These are phyloP conservation scores for Cytospora paraplurivora DNA, from an alignment of 2,329 filamentous ascomycete genomes.

Conservation along the genomic window DNA sequence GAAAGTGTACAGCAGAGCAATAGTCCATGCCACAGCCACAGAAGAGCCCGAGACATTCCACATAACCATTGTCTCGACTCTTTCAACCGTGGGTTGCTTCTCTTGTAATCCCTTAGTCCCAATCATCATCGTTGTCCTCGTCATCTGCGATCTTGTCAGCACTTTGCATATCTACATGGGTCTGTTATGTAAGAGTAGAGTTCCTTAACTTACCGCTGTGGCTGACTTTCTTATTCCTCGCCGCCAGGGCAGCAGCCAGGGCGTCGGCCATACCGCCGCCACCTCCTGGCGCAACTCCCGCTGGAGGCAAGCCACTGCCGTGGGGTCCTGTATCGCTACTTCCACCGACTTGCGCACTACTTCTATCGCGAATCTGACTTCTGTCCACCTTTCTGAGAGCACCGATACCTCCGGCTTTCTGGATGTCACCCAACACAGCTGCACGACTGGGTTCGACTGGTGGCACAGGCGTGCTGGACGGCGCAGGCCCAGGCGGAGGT, in stretches of 20 bases:
- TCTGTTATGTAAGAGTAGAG: slow-evolving; percentile 10
- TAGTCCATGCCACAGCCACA: neutral
- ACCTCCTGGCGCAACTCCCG: slow-evolving; percentile 55
- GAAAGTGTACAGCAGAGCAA: slow-evolving; percentile 2
- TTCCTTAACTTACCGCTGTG: slow-evolving; percentile 76
- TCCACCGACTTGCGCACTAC: slow-evolving; percentile 59
- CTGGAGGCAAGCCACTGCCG: slow-evolving; percentile 54
- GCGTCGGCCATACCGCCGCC: slow-evolving; percentile 79
- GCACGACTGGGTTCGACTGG: slow-evolving; percentile 51
- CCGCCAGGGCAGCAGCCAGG: slow-evolving; percentile 73
- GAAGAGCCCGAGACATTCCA: neutral
- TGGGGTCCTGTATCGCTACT: slow-evolving; percentile 51
- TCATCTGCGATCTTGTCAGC: slow-evolving; percentile 60
- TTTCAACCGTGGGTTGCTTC: neutral
- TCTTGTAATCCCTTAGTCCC: slow-evolving; percentile 42
- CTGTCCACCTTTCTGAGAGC: slow-evolving; percentile 76
- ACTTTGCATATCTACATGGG: slow-evolving; percentile 14
- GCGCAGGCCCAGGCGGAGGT: slow-evolving; percentile 52
- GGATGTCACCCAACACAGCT: slow-evolving; percentile 71
- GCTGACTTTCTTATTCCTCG: slow-evolving; percentile 91
- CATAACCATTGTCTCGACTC: neutral
- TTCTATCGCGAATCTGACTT: slow-evolving; percentile 70
- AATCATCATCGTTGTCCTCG: slow-evolving; percentile 76
- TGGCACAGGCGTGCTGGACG: slow-evolving; percentile 53
- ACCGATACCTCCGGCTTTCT: slow-evolving; percentile 66